phyloP scores from a whole-genome alignment of 768 basidiomycete species.

The Psilocybe cyanescens region DNA sequence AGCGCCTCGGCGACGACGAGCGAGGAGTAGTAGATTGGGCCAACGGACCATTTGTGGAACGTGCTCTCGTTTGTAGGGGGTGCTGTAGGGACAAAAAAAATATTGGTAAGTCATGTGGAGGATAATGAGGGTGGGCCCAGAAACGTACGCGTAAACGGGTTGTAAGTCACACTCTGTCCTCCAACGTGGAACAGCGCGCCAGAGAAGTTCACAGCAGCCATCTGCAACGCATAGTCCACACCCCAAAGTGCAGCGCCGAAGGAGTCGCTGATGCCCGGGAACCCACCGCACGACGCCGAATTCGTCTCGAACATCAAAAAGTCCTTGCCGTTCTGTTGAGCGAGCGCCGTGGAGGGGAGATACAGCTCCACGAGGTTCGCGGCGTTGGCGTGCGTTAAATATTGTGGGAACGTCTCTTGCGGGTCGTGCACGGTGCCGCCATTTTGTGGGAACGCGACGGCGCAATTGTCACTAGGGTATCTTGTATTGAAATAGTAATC shows the following conservation, averaged over 20 bases:
- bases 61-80: constrained; percentile 47
- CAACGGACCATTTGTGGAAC: constrained; percentile 67
- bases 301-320: constrained; percentile 77
- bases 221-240: constrained; percentile 63
- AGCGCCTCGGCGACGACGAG: constrained; percentile 71
- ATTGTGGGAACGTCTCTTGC: constrained; percentile 50
- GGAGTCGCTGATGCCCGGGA: constrained; percentile 62
- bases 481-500: constrained; percentile 28
- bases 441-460: constrained; percentile 31
- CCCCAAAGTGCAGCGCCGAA: constrained; percentile 71
- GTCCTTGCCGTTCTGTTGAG: constrained; percentile 44
- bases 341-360: constrained; percentile 47
- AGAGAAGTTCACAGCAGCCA: constrained; percentile 61
- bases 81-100: constrained; percentile 31
- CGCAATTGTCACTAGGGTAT: constrained; percentile 66
- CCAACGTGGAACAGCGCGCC: constrained; percentile 61
- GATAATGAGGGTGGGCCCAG: no score
- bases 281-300: constrained; percentile 70
- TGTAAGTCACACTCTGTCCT: constrained; percentile 70
- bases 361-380: constrained; percentile 56
- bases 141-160: constrained; percentile 28
- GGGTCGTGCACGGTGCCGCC: constrained; percentile 46
- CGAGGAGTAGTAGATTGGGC: constrained; percentile 74
- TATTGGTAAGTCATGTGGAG: no score
- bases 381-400: constrained; percentile 65